These are phyloP conservation scores for Hymenoscyphus linearis DNA, from an alignment of 2,329 filamentous ascomycete genomes.

Conservation along the genomic window DNA sequence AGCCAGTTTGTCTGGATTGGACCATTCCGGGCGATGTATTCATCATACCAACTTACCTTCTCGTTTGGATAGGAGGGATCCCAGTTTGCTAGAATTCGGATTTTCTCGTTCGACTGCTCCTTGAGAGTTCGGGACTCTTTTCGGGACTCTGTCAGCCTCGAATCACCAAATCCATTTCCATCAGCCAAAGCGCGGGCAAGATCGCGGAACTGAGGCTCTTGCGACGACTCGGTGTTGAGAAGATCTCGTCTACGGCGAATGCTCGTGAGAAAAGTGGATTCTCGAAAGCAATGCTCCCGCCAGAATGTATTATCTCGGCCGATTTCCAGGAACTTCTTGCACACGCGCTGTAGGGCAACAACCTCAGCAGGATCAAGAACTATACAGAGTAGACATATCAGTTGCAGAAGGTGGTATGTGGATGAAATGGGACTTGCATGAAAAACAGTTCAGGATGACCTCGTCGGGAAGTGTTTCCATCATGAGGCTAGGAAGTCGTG, in stretches of 20 bases:
- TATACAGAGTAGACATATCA: conserved; percentile 30
- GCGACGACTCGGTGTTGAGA: conserved; percentile 33
- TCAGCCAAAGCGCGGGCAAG: conserved; percentile 25
- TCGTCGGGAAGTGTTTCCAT: conserved; percentile 29
- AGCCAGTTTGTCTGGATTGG: conserved; percentile 74
- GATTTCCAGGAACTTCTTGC: conserved; percentile 57
- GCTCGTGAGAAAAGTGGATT: conserved; percentile 60
- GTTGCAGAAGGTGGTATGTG: background rate
- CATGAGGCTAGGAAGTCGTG: background rate
- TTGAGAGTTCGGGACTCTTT: conserved; percentile 23
- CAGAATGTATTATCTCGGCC: conserved; percentile 73
- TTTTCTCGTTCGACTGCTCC: conserved; percentile 35
- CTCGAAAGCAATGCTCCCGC: conserved; percentile 68
- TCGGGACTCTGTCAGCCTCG: conserved; percentile 20
- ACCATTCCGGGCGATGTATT: conserved; percentile 79
- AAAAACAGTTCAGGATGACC: conserved; percentile 27
- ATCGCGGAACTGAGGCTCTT: conserved; percentile 37
- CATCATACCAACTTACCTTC: conserved; percentile 75
- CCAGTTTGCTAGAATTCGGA: conserved; percentile 70
- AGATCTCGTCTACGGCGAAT: conserved; percentile 49
- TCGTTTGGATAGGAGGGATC: conserved; percentile 72
- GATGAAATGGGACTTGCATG: conserved; percentile 19
- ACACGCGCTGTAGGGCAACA: conserved; percentile 64
- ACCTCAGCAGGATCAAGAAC: conserved; percentile 61
- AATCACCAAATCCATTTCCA: conserved; percentile 27